Conservation (phyloP, 2,329 filamentous ascomycete species). For the Malbranchea cinnamomea region DNA sequence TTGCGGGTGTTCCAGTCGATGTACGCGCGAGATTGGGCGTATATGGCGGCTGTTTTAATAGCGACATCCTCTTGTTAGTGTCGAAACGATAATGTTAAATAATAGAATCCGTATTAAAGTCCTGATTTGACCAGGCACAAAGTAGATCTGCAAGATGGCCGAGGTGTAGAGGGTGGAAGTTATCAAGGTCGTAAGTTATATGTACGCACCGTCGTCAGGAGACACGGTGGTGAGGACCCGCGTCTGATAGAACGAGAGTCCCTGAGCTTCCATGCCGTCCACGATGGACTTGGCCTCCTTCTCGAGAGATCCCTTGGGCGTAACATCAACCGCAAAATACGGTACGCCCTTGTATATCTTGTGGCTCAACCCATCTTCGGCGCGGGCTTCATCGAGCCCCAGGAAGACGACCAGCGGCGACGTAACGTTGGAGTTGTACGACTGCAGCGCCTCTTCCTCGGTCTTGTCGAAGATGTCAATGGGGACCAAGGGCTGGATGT, state of each 20-base stretch:
- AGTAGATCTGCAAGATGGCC: no score
- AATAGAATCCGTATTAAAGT: no score
- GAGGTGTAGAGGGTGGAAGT: background rate
- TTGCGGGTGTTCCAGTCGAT: constrained; percentile 92
- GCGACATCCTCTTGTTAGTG: no score
- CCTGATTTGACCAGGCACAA: no score
- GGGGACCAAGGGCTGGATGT: constrained; percentile 57
- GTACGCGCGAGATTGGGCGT: constrained; percentile 73
- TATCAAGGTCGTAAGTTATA: background rate
- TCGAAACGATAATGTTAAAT: no score
- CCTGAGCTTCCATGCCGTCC: constrained; percentile 43
- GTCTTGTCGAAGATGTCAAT: constrained; percentile 52
- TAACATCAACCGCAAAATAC: constrained; percentile 82
- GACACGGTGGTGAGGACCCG: constrained; percentile 47
- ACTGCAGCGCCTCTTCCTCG: constrained; percentile 58
- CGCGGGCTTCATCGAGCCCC: constrained; percentile 55
- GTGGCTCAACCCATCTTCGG: constrained; percentile 25
- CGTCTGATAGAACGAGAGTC: constrained; percentile 51
- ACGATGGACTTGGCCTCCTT: constrained; percentile 47
- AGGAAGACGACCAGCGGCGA: constrained; percentile 67
- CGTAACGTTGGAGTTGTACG: constrained; percentile 56
- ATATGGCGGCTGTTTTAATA: constrained; percentile 58
- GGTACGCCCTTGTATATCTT: constrained; percentile 61
- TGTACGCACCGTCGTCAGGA: constrained; percentile 42
- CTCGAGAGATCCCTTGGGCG: constrained; percentile 49